Conservation (phyloP, 2,329 filamentous ascomycete species). For the Paraphoma sp. region DNA sequence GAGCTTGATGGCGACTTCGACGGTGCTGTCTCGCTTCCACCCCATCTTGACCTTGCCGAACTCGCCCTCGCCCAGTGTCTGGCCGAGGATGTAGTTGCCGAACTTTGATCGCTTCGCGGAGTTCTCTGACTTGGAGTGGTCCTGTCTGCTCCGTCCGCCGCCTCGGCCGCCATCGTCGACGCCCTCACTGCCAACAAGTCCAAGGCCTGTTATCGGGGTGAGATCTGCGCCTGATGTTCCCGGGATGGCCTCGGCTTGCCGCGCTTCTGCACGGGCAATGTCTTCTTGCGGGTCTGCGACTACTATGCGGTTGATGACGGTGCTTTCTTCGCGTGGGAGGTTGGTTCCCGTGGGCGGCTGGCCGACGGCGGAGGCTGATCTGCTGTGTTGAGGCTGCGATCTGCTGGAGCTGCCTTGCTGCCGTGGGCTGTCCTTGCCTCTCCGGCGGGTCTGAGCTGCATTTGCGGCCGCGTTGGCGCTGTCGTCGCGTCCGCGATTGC, state of each 20-base stretch:
- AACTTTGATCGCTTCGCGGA: slow-evolving; percentile 82
- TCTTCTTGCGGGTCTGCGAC: slow-evolving; percentile 79
- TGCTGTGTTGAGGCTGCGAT: slow-evolving; percentile 50
- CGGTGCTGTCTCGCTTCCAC: slow-evolving; percentile 94
- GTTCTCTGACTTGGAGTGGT: slow-evolving; percentile 60
- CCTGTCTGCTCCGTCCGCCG: slow-evolving; percentile 59
- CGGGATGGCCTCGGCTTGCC: slow-evolving; percentile 67
- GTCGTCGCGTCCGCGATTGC: slow-evolving; percentile 43
- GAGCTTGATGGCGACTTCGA: slow-evolving; percentile 95
- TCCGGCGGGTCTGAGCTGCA: slow-evolving; percentile 53
- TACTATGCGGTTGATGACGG: slow-evolving; percentile 78
- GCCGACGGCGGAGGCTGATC: slow-evolving; percentile 58
- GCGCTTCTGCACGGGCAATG: slow-evolving; percentile 72
- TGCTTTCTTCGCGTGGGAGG: slow-evolving; percentile 76
- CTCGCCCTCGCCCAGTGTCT: slow-evolving; percentile 95
- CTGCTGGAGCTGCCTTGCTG: slow-evolving; percentile 37
- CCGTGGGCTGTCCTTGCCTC: slow-evolving; percentile 55
- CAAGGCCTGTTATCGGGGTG: slow-evolving; percentile 56
- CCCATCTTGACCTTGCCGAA: slow-evolving; percentile 99
- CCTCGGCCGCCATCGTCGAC: slow-evolving; percentile 56
- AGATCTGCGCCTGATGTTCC: slow-evolving; percentile 50
- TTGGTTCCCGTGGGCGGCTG: slow-evolving; percentile 59
- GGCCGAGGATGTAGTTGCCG: slow-evolving; percentile 93
- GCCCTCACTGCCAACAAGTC: slow-evolving; percentile 58
- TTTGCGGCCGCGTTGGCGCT: slow-evolving; percentile 36